These are phyloP conservation scores for Microsporum ferrugineum DNA, from an alignment of 2,329 filamentous ascomycete genomes.

Conservation along the genomic window DNA sequence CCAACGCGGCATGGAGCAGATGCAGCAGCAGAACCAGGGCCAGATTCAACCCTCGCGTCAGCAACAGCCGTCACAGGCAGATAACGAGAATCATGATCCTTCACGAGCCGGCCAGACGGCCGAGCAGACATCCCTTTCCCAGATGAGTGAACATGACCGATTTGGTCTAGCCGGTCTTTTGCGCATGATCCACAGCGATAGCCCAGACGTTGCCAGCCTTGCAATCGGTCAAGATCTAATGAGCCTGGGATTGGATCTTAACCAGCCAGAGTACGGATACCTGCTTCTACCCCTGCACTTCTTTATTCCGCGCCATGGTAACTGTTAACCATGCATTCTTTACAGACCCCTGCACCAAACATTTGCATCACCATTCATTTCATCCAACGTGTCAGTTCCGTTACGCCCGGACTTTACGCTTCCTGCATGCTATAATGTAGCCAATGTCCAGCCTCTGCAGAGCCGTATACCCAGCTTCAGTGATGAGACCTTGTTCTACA, in stretches of 20 bases:
- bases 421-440: conserved; percentile 53
- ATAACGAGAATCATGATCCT: conserved; percentile 10
- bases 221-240: conserved; percentile 54
- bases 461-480: conserved; percentile 48
- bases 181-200: conserved; percentile 45
- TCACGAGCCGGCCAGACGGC: conserved; percentile 5
- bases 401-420: conserved; percentile 53
- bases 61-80: conserved; percentile 28
- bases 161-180: conserved; percentile 51
- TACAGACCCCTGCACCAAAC: conserved; percentile 50
- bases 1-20: conserved; percentile 21
- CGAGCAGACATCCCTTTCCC: conserved; percentile 29
- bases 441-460: conserved; percentile 52
- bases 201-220: conserved; percentile 41
- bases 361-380: conserved; percentile 53
- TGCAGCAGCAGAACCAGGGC: conserved; percentile 22
- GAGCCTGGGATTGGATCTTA: conserved; percentile 52
- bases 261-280: conserved; percentile 45
- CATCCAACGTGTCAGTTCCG: conserved; percentile 44
- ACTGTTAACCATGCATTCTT: neutral
- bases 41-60: conserved; percentile 22
- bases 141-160: conserved; percentile 50
- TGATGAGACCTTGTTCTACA: conserved; percentile 56
- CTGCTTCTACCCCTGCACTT: neutral
- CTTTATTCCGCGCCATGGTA: neutral